These are phyloP conservation scores for Magnusiomyces ingens DNA, from an alignment of 1,139 yeast genomes.

Conservation along the genomic window DNA sequence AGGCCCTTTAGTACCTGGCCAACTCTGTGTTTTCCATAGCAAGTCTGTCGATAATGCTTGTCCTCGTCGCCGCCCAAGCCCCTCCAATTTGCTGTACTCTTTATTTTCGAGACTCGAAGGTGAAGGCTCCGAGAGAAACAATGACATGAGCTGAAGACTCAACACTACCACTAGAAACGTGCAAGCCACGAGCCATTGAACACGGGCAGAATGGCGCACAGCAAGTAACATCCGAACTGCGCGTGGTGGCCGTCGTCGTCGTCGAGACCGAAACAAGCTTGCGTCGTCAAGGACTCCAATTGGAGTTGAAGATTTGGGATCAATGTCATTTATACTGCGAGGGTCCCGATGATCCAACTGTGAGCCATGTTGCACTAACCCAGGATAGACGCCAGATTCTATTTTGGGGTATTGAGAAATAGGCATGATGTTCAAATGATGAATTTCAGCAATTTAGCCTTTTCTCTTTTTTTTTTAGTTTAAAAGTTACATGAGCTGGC, in stretches of 20 bases:
- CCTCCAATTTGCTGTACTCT: neutral
- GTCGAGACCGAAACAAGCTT: neutral
- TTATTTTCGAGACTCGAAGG: conserved; percentile 2
- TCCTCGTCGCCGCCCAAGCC: conserved; percentile 4
- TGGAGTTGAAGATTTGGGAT: too few species aligned
- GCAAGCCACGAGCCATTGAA: neutral
- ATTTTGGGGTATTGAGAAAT: too few species aligned
- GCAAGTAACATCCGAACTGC: neutral
- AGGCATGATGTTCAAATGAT: too few species aligned
- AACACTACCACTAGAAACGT: neutral
- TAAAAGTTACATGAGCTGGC: too few species aligned
- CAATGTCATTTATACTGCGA: too few species aligned
- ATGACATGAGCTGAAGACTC: neutral
- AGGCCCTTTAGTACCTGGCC: neutral
- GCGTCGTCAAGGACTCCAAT: too few species aligned
- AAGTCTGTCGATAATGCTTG: neutral
- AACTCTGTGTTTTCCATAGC: neutral
- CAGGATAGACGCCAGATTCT: too few species aligned
- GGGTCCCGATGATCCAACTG: too few species aligned
- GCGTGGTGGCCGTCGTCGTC: conserved; percentile 1
- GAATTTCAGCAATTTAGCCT: too few species aligned
- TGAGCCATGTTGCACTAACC: too few species aligned
- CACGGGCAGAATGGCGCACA: neutral
- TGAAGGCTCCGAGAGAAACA: neutral
- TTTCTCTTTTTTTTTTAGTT: too few species aligned